These are phyloP conservation scores for Taxillus chinensis DNA, from an alignment of 164 flowering plant genomes.

Conservation along the genomic window DNA sequence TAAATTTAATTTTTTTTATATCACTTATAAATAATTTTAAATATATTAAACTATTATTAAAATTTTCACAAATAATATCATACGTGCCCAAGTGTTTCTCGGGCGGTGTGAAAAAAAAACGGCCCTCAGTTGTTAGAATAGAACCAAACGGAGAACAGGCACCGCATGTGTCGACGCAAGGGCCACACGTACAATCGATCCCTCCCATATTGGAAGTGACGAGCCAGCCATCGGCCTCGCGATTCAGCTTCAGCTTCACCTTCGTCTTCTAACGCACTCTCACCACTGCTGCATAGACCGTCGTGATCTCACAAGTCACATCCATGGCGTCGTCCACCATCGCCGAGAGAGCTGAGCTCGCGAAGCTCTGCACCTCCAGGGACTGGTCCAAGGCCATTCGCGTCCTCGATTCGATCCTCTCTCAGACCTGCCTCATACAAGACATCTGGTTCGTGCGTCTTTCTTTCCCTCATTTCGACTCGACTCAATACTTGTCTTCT, in stretches of 20 bases:
- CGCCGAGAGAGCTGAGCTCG: slow-evolving; percentile 64
- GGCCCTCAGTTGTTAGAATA: no score
- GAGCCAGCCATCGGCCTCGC: no score
- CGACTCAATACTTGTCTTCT: neutral
- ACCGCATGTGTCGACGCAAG: no score
- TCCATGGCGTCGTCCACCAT: slow-evolving; percentile 23
- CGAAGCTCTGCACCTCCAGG: slow-evolving; percentile 55
- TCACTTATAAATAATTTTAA: no score
- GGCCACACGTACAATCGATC: no score
- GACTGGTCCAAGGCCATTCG: slow-evolving; percentile 99
- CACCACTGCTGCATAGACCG: neutral
- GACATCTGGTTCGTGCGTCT: slow-evolving; percentile 63
- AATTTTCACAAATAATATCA: no score
- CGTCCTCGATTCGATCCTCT: slow-evolving; percentile 76
- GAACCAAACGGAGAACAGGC: no score
- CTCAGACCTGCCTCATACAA: slow-evolving; percentile 54
- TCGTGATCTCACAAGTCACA: neutral
- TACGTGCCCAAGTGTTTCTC: no score
- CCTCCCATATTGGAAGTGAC: no score
- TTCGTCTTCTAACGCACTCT: neutral
- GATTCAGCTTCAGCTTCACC: neutral
- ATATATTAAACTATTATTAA: no score
- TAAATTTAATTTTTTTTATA: no score
- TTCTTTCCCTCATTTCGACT: neutral
- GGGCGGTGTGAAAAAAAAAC: no score